Evolutionary conservation across 129 eudicot species (phyloP), one percentile per base, ranked within the genome.

Genomic region (Escallonia rubra): DNA sequence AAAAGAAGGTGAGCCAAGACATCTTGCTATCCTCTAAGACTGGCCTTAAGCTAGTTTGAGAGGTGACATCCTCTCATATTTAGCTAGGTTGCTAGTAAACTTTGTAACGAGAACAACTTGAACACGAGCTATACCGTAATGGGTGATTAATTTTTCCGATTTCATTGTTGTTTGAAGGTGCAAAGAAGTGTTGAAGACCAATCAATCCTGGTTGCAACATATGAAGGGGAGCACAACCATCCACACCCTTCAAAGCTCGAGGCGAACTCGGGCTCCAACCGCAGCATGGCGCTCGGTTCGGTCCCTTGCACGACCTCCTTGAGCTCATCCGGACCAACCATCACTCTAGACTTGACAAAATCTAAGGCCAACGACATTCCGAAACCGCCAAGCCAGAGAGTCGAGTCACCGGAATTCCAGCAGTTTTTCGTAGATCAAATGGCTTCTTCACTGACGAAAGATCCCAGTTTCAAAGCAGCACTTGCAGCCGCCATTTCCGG

Each of bases 211-310:
- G 97, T 91, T 3, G 96, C 97, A 63, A 91, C 97, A 50, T 91
- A 91, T 57, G 97, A 91, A 81, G 96, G 97, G 41, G 97, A 91
- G 34, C 97, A 91, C 86, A 91, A 91, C 67, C 96, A 91, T 64
- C 82, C 97, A 64, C 74, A 68, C 68, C 87, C 83, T 43, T 59
- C 90, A 1, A 85, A 74, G 74, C 61, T 15, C 3, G 85, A 91
- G 69, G 72, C 78, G 39, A 41, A 70, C 42, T 16, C 71, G 3
- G 62, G 63, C 16, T 64, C 91, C 7, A 68, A 76, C 10, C 61
- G 67, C 40, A 76, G 68, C 64, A 65, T 79, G 6, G 70, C 80
- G 1, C 76, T 76, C 3, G 78, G 84, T 57, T 76, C 83, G 42
- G 78, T 79, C 54, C 94, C 88, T 1, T 73, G 88, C 73, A 76